These are phyloP conservation scores for Pichia manshurica DNA, from an alignment of 805 yeast genomes.

Conservation along the genomic window DNA sequence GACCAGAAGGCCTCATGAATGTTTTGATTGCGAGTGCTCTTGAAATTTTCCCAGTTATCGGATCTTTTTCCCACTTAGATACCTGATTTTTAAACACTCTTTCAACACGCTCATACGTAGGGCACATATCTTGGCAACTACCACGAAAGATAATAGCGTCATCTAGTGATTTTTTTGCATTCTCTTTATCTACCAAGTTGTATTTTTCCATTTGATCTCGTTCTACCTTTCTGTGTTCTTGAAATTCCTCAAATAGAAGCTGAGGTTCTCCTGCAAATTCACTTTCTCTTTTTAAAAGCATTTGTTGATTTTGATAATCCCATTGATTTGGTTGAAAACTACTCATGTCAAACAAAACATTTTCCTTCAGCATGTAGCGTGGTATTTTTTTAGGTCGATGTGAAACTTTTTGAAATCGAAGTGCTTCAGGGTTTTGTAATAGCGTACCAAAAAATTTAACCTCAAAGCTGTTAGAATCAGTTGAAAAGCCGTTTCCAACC, in stretches of 20 bases:
- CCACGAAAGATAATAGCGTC: conserved; percentile 89
- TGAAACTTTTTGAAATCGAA: conserved; percentile 25
- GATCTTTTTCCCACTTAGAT: conserved; percentile 67
- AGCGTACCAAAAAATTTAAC: conserved; percentile 29
- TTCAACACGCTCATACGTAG: conserved; percentile 83
- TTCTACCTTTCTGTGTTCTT: conserved; percentile 67
- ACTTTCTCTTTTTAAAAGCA: conserved; percentile 49
- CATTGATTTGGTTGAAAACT: conserved; percentile 43
- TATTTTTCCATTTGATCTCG: conserved; percentile 69
- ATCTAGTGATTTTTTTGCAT: conserved; percentile 69
- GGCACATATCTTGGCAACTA: conserved; percentile 91
- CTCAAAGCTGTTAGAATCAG: conserved; percentile 17
- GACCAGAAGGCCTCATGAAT: conserved; percentile 95
- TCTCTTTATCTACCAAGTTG: conserved; percentile 85
- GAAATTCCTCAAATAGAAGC: conserved; percentile 69
- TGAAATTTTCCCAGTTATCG: conserved; percentile 52
- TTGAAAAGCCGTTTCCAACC: background rate
- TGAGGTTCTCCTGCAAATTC: conserved; percentile 49
- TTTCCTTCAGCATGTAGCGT: conserved; percentile 29
- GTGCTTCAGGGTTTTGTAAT: conserved; percentile 23
- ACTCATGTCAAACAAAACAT: conserved; percentile 31
- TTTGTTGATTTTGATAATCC: conserved; percentile 70
- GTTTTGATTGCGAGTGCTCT: conserved; percentile 72
- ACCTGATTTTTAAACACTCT: conserved; percentile 85
- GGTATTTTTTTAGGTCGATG: conserved; percentile 23